Base-by-base conservation (phyloP, 2,329 filamentous ascomycete genomes). In the Aspergillus novoparasiticus region DNA sequence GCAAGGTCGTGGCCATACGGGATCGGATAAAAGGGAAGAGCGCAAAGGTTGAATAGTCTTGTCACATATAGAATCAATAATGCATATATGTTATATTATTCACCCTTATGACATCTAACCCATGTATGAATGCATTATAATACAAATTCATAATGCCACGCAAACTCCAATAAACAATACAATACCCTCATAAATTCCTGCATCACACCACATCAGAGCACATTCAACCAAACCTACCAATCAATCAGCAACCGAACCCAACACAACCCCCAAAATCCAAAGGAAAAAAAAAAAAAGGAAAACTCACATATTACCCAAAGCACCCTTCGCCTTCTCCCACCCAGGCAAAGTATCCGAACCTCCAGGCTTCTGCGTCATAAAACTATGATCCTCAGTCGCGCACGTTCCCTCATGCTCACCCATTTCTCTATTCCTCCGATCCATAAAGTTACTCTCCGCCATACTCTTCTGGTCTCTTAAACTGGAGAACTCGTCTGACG, bases 21-120 rank as follows among this genome's bases (percentile, higher is more conserved):
- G 76, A 79, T 69, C 71, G 70, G 46, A 57, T 81, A 21, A 67
- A 64, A 19, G 75, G 75, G 14, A 81, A 81, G 64, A 63, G 53
- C 10, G 72, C 72, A n/a, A 82, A 81, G 68, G 69, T 76, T 34
- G 79, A 81, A 58, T 80, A 75, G 61, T 9, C 28, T 16, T 51
- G 8, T n/a, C 26, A n/a, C 10, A 32, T 19, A 34, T 12, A 32
- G 48, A 51, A 32, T n/a, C 48, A 55, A 41, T 60, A 51, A 50
- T 59, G 21, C 28, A 57, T 30, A 57, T 43, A 34, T 26, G 14
- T 34, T 23, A 26, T 51, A 6, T 55, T 53, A 19, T 34, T 12
- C 48, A 30, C 4, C 11, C 8, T 6, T n/a, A 12, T 51, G 4
- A 21, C 4, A 32, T 21, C 48, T 21, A 51, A 34, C 16, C n/a